Evolutionary conservation across 2,329 filamentous ascomycete genomes (phyloP), one percentile per base, ranked within the genome.

Genomic region (Fusarium pilosicola): DNA sequence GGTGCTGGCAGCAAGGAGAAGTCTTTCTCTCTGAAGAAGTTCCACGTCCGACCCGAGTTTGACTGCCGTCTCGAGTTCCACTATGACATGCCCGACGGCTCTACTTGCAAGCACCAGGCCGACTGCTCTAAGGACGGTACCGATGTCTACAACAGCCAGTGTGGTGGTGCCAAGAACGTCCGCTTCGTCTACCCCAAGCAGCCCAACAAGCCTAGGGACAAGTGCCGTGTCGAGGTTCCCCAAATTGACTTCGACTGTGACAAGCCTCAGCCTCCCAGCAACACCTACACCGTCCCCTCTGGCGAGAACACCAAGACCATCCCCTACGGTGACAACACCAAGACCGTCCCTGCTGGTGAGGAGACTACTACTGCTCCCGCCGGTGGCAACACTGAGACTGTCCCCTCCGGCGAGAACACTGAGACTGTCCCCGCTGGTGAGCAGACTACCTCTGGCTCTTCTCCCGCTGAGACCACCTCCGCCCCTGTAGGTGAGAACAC

Each of bases 141-240:
- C 66, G 89, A 88, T 52, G 87, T 98, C 78, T 85, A 90, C 84
- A 98, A 98, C 89, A 90, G 86, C 70, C 94, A 98, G 88, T 98
- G 96, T 82, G 96, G 95, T 89, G 95, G 95, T 83, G 95, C 96
- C 74, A 94, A 88, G 81, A 91, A 90, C 65, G 94, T 98, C 70
- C 91, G 89, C 62, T 91, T 98, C 81, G 84, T 91, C 81, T 90
- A 87, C 83, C 88, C 89, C 73, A 83, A 89, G 66, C 89, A 92
- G 80, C 71, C 71, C 39, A 82, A 87, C 71, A 86, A 88, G 79
- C 80, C 68, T 65, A 87, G 90, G 81, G 83, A 87, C 55, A 84
- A 83, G 77, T 96, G 94, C 86, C 87, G 88, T 77, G 88, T 97
- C 77, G 90, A 91, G 77, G 89, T 96, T 77, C 92, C 93, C 84